These are phyloP conservation scores for Ganoderma sinense DNA, from an alignment of 1,284 basidiomycete genomes.

Conservation along the genomic window DNA sequence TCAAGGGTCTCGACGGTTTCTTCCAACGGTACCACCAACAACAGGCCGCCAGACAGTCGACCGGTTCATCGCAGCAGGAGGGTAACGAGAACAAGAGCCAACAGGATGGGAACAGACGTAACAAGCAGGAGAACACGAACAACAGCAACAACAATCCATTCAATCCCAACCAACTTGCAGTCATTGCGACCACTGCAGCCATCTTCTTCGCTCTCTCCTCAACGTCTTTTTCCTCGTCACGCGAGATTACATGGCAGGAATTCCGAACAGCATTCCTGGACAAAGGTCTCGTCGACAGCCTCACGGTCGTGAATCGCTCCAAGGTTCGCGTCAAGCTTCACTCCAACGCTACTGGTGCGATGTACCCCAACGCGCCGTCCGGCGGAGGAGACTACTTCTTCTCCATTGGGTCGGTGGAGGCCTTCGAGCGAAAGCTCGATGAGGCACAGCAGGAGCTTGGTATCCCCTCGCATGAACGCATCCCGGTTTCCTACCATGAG, in stretches of 20 bases:
- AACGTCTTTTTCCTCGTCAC: slow-evolving; percentile 64
- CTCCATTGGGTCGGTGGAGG: slow-evolving; percentile 97
- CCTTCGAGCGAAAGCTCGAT: slow-evolving; percentile 94
- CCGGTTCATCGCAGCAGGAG: slow-evolving; percentile 11
- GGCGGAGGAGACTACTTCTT: slow-evolving; percentile 85
- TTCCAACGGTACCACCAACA: slow-evolving; percentile 78
- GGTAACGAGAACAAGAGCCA: slow-evolving; percentile 23
- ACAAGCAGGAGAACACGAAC: slow-evolving; percentile 40
- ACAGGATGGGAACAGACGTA: slow-evolving; percentile 41
- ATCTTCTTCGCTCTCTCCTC: slow-evolving; percentile 77
- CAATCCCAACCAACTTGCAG: slow-evolving; percentile 64
- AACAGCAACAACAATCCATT: slow-evolving; percentile 51
- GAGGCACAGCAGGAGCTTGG: slow-evolving; percentile 93
- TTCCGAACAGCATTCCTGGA: slow-evolving; percentile 96
- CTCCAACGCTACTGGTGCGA: slow-evolving; percentile 81
- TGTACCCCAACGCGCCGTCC: slow-evolving; percentile 65
- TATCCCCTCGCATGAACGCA: slow-evolving; percentile 91
- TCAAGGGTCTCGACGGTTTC: slow-evolving; percentile 78
- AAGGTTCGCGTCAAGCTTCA: slow-evolving; percentile 91
- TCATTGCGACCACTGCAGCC: slow-evolving; percentile 65
- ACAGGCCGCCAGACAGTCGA: slow-evolving; percentile 42
- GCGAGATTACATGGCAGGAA: slow-evolving; percentile 99
- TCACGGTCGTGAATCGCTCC: slow-evolving; percentile 92
- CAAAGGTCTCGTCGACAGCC: slow-evolving; percentile 95
- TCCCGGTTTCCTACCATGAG: slow-evolving; percentile 97